phyloP scores from a whole-genome alignment of 2,329 filamentous ascomycete species.

The Diplodia scrobiculata region DNA sequence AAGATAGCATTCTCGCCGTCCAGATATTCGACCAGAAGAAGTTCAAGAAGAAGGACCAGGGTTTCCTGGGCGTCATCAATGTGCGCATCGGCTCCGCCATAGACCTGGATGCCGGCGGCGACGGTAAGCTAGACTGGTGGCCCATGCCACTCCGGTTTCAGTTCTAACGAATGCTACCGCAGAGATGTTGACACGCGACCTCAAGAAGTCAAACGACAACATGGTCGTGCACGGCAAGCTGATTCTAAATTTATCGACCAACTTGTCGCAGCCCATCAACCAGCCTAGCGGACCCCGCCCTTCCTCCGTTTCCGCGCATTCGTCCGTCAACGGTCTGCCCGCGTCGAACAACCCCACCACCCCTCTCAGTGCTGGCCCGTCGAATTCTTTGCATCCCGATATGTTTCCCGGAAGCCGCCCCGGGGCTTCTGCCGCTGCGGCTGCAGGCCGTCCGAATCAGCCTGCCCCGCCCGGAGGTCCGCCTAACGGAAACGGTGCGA shows the following conservation, averaged over 20 bases:
- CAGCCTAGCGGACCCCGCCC: slow-evolving; percentile 31
- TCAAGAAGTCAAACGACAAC: slow-evolving; percentile 98
- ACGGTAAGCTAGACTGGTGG: slow-evolving; percentile 65
- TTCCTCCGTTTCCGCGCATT: slow-evolving; percentile 38
- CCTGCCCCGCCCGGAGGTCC: slow-evolving; percentile 37
- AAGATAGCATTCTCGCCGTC: slow-evolving; percentile 94
- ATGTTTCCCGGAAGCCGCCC: slow-evolving; percentile 41
- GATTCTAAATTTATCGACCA: slow-evolving; percentile 93
- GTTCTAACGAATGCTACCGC: slow-evolving; percentile 36
- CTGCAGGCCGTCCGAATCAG: slow-evolving; percentile 38
- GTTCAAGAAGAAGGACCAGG: slow-evolving; percentile 99
- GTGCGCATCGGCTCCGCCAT: slow-evolving; percentile 93
- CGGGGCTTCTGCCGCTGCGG: slow-evolving; percentile 33
- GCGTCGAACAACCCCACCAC: slow-evolving; percentile 30
- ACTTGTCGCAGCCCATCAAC: slow-evolving; percentile 69
- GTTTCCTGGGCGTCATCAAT: slow-evolving; percentile 96
- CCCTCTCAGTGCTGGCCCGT: slow-evolving; percentile 30
- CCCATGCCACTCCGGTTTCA: slow-evolving; percentile 9
- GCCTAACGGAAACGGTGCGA: slow-evolving; percentile 47
- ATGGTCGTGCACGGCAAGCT: slow-evolving; percentile 96
- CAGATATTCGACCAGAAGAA: slow-evolving; percentile 99
- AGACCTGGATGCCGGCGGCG: slow-evolving; percentile 82
- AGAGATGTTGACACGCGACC: slow-evolving; percentile 96
- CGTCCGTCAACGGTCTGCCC: slow-evolving; percentile 45
- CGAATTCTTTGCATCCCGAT: slow-evolving; percentile 44